Base-by-base conservation (phyloP, 306 rosid species). In the Begonia loranthoides region DNA sequence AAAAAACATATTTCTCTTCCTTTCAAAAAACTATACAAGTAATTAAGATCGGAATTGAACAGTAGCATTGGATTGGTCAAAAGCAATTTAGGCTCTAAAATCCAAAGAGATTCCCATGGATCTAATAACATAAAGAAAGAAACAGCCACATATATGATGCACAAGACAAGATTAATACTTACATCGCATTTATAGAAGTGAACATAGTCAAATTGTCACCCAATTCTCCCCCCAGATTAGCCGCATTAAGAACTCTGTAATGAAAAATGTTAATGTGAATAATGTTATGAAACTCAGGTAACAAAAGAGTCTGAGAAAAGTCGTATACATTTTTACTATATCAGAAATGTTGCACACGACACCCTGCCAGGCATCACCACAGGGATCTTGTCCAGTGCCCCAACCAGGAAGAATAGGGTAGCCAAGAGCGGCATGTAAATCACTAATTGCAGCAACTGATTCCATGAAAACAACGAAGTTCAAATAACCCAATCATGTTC, bases 301-400 rank as follows among this genome's bases (percentile, higher is more conserved):
- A 4, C 36, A 28, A 28, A 28, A 28, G 36, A 28, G 36, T 7
- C 6, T 4, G 36, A 28, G 9, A 28, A 54, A 61, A 44, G 57
- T 15, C 52, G 56, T 52, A 34, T 75, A 88, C 97, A 88, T 81
- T 65, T 19, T 54, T 68, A 69, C 60, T 63, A 88, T 88, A 52
- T 34, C 38, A 50, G 89, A 64, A 55, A 73, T 79, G 16, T 84
- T 77, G 56, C 97, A 88, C 17, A 19, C 70, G 62, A 88, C 76
- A n/a, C 97, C 97, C 67, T 89, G 97, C 97, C 95, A 89, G 12
- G 59, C 74, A 56, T 89, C 79, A 46, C 95, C 97, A 8, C 97
- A 89, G 0, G 97, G 97, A 70, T 89, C 97, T 63, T 92, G 95
- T 5, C 67, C 97, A 60, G 60, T 65, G 60, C 78, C 76, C 97